Conservation (phyloP, 2,329 filamentous ascomycete genomes). For the Alternaria arborescens region DNA sequence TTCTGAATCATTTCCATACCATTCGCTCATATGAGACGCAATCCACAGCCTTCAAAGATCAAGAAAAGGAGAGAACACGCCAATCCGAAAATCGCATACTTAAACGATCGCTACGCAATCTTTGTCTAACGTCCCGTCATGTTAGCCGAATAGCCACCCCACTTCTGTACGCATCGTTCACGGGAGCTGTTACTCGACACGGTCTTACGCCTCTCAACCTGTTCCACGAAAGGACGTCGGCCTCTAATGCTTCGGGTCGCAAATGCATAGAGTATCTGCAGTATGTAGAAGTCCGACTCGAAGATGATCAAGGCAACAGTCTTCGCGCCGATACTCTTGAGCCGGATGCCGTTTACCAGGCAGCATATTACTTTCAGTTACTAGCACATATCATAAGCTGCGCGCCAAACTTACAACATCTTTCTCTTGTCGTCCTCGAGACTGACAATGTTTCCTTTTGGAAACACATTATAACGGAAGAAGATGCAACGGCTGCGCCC, state of each 20-base stretch:
- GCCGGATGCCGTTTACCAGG: constrained; percentile 7
- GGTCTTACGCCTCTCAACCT: constrained; percentile 24
- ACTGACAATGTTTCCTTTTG: constrained; percentile 30
- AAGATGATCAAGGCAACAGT: constrained; percentile 32
- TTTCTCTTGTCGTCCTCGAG: constrained; percentile 37
- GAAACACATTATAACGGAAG: constrained; percentile 19
- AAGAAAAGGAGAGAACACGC: constrained; percentile 24
- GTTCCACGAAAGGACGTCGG: constrained; percentile 28
- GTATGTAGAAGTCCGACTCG: constrained; percentile 39
- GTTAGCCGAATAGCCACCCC: constrained; percentile 31
- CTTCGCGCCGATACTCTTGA: constrained; percentile 19
- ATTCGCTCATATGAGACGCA: constrained; percentile 36
- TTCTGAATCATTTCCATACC: constrained; percentile 20
- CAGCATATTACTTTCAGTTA: constrained; percentile 27
- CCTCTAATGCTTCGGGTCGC: not conserved
- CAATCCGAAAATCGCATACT: constrained; percentile 35
- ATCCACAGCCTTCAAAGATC: constrained; percentile 25
- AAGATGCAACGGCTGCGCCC: not conserved
- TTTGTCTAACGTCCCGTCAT: constrained; percentile 30
- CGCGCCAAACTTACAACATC: constrained; percentile 32
- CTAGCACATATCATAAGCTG: constrained; percentile 28
- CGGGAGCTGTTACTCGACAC: constrained; percentile 23
- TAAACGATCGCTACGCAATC: constrained; percentile 24
- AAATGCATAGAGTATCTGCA: constrained; percentile 15
- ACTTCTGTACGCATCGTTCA: constrained; percentile 35